phyloP scores from a whole-genome alignment of 2,329 filamentous ascomycete species.

The Aspergillus novoparasiticus region DNA sequence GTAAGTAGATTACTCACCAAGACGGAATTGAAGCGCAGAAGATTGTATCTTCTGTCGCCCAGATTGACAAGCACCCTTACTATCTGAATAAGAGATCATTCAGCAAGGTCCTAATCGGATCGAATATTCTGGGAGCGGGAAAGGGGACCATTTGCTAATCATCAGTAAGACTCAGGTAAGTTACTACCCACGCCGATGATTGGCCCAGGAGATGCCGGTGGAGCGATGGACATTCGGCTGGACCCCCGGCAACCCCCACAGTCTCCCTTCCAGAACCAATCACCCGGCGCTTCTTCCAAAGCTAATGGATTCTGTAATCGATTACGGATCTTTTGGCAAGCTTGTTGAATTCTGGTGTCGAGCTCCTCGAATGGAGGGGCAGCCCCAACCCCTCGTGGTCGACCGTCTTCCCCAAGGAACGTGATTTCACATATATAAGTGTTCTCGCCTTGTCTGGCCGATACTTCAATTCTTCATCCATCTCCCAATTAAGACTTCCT shows the following conservation, averaged over 20 bases:
- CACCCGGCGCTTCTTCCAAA: background rate
- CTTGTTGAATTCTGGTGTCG: background rate
- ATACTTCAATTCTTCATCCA: background rate
- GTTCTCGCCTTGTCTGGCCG: background rate
- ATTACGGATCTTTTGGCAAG: constrained; percentile 22
- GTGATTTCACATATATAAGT: background rate
- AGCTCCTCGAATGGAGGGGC: background rate
- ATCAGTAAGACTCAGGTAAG: constrained; percentile 37
- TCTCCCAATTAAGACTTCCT: background rate
- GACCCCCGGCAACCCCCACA: constrained; percentile 3
- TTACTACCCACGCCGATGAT: background rate
- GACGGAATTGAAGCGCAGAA: background rate
- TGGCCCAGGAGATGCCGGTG: background rate
- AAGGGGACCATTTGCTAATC: constrained; percentile 33
- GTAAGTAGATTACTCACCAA: background rate
- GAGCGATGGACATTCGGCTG: background rate
- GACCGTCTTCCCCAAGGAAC: background rate
- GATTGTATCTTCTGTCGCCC: background rate
- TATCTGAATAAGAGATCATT: constrained; percentile 11
- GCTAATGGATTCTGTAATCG: constrained; percentile 25
- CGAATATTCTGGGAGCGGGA: background rate
- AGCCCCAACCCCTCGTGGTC: background rate
- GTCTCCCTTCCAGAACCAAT: constrained; percentile 5
- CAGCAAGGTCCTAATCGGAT: constrained; percentile 3
- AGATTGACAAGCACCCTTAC: background rate